Conservation (phyloP, 306 rosid genomes). For the Trifolium fragiferum region DNA sequence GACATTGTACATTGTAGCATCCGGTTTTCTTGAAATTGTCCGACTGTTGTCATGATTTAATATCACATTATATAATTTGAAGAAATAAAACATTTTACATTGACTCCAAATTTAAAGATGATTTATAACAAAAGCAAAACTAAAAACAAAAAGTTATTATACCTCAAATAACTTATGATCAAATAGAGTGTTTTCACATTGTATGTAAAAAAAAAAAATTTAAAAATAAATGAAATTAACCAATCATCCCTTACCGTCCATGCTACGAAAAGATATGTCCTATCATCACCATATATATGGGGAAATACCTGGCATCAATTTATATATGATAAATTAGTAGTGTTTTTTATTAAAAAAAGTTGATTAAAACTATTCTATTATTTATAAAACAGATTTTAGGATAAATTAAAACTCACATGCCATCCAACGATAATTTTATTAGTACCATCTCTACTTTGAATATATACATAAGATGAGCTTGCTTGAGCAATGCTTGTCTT, state of each 20-base stretch:
- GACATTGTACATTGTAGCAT: neutral
- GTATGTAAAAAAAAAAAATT: too few relatives aligned
- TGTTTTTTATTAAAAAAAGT: neutral
- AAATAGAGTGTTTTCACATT: neutral
- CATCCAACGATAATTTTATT: neutral
- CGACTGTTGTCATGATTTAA: neutral
- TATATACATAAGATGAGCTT: neutral
- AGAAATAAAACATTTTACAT: neutral
- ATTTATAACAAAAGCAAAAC: neutral
- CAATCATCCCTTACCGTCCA: neutral
- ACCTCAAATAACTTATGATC: too few relatives aligned
- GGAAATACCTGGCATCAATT: neutral
- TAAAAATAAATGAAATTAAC: neutral
- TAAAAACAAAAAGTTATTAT: too few relatives aligned
- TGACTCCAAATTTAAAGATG: too few relatives aligned
- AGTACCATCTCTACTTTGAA: neutral
- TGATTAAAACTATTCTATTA: too few relatives aligned
- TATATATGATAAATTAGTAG: neutral
- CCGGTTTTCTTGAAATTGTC: neutral
- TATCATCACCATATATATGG: neutral
- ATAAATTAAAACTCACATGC: conserved; percentile 2
- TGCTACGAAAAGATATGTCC: neutral
- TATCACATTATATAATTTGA: too few relatives aligned
- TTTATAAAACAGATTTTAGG: too few relatives aligned
- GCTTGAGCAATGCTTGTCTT: neutral